Base-by-base conservation (phyloP, 139 green algal species). In the Chlamydomonas urium region DNA sequence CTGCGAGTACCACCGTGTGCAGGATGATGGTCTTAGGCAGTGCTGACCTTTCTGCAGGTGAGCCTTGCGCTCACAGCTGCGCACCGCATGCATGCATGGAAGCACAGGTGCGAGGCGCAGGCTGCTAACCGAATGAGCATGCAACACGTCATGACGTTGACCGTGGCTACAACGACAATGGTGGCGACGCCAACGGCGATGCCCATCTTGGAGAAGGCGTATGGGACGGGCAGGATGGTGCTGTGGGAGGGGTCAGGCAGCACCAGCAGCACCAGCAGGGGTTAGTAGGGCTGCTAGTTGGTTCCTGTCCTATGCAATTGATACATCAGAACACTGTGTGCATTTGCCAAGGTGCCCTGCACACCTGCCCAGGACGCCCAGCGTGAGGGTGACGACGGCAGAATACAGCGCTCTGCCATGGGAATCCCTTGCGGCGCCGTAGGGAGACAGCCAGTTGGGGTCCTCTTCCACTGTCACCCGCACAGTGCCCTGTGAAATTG, bases 171-270 rank as follows among this genome's bases (percentile, higher is more conserved):
- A 2, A 85, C 48, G 0, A 76, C 29, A 80, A 88, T 86, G 4
- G 82, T 88, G 0, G 82, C 1, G 1, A 86, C 38, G 10, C 89
- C 89, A 1, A 78, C 60, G 0, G 87, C 28, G 0, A 94, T 47
- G 17, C 90, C 90, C 14, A 77, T 84, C 56, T 87, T 83, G 23
- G 75, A 87, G 38, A 94, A 84, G 19, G 89, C 89, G 74, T 83
- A 96, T 1, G 89, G 87, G 3, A 93, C 56, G 0, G 88, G 89
- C 38, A 96, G 76, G 26, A 93, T 82, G 14, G 85, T 89, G 63
- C 83, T 89, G 82, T 74, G 66, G 28, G 10, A 17, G 56, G 56
- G 56, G 28, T 29, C 8, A 65, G 10, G 33, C 21, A 73, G 10
- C 19, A 19, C 29, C 8, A 58, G 31, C 32, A 38, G 4, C 14